Conservation (phyloP, 345 rosid species). For the Arabidopsis thaliana region TAIR10.1 NC_003076.8:20995501-20996000, state of each 20-base stretch:
- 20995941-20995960: constrained; percentile 12
- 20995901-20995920: constrained; percentile 14
- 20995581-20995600: neutral
- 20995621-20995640: neutral
- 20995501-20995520: neutral
- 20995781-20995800: neutral
- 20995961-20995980: constrained; percentile 18
- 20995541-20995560: neutral
- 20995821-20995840: constrained; percentile 7
- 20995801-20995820: neutral
- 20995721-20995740: neutral
- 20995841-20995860: constrained; percentile 9
- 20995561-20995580: too few species aligned
- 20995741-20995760: neutral
- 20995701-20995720: neutral
- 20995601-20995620: neutral
- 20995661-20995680: neutral
- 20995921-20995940: constrained; percentile 4
- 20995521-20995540: too few species aligned
- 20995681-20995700: neutral
- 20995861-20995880: constrained; percentile 15
- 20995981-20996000: constrained; percentile 4
- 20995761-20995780: neutral
- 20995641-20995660: neutral
- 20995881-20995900: neutral